These are phyloP conservation scores for Geoglossum cookeanum DNA, from an alignment of 2,329 filamentous ascomycete species.

Conservation along the genomic window DNA sequence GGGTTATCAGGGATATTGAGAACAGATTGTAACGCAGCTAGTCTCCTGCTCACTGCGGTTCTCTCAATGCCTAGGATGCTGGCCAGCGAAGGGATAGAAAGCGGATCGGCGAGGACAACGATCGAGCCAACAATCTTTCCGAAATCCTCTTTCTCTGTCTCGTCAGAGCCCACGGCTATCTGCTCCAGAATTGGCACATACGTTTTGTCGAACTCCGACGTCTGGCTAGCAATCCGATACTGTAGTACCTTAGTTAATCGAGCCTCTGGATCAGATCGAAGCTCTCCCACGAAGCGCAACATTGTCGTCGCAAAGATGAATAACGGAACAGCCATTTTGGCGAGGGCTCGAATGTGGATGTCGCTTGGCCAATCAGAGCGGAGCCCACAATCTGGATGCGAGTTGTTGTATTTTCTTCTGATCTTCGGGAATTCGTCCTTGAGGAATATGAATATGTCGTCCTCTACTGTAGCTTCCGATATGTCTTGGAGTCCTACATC, in stretches of 20 bases:
- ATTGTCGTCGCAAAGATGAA: conserved; percentile 19
- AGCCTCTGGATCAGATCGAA: conserved; percentile 6
- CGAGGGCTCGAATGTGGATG: conserved; percentile 11
- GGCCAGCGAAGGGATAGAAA: no score
- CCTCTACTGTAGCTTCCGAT: conserved; percentile 13
- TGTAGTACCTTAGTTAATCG: conserved; percentile 7
- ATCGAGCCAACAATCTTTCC: no score
- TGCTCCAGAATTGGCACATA: conserved; percentile 13
- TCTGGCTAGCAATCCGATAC: not conserved
- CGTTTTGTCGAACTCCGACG: conserved; percentile 12
- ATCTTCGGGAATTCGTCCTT: conserved; percentile 16
- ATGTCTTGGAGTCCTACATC: conserved; percentile 22
- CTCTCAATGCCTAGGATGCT: no score
- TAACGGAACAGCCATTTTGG: conserved; percentile 17
- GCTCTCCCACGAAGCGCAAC: conserved; percentile 8
- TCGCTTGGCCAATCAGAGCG: conserved; percentile 16
- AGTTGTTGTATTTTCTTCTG: not conserved
- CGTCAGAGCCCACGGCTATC: not conserved
- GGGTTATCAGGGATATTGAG: no score
- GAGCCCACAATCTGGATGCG: conserved; percentile 3
- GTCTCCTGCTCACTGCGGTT: no score
- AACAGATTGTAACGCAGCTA: no score
- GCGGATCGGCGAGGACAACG: no score
- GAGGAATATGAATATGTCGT: conserved; percentile 21
- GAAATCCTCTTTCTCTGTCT: no score